phyloP scores from a whole-genome alignment of 2,329 filamentous ascomycete species.

The Ophiosphaerella herpotricha region DNA sequence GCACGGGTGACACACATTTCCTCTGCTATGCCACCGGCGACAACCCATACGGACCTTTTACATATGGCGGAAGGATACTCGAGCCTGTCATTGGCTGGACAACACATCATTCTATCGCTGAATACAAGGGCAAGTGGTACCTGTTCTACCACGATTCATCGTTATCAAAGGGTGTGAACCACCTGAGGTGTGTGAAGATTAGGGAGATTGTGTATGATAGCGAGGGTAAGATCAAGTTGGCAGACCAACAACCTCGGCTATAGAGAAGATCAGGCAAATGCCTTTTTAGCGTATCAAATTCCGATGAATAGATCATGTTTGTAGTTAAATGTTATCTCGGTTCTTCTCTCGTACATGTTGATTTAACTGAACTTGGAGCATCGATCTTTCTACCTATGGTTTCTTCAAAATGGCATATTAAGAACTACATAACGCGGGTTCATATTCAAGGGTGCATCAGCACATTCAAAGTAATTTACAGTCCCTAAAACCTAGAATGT shows the following conservation, averaged over 20 bases:
- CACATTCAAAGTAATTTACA: too few species aligned
- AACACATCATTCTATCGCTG: conserved; percentile 78
- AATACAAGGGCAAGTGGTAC: conserved; percentile 73
- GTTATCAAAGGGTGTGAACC: conserved; percentile 69
- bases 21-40: conserved; percentile 70
- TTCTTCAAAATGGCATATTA: too few species aligned
- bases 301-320: too few species aligned
- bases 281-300: too few species aligned
- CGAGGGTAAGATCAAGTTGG: conserved; percentile 62
- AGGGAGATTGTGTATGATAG: conserved; percentile 74
- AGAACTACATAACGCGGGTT: too few species aligned
- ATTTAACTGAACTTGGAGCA: too few species aligned
- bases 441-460: too few species aligned
- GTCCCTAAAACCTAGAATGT: too few species aligned
- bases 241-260: conserved; percentile 37
- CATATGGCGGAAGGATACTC: conserved; percentile 70
- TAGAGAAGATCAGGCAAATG: background rate
- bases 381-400: too few species aligned
- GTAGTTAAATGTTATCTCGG: too few species aligned
- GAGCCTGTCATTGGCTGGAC: conserved; percentile 82
- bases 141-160: conserved; percentile 78
- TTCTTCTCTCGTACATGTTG: too few species aligned
- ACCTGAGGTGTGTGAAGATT: conserved; percentile 74
- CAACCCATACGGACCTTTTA: conserved; percentile 72
- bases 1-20: conserved; percentile 77